Evolutionary conservation across 2,329 filamentous ascomycete genomes (phyloP).

Genomic region (Scedosporium boydii): DNA sequence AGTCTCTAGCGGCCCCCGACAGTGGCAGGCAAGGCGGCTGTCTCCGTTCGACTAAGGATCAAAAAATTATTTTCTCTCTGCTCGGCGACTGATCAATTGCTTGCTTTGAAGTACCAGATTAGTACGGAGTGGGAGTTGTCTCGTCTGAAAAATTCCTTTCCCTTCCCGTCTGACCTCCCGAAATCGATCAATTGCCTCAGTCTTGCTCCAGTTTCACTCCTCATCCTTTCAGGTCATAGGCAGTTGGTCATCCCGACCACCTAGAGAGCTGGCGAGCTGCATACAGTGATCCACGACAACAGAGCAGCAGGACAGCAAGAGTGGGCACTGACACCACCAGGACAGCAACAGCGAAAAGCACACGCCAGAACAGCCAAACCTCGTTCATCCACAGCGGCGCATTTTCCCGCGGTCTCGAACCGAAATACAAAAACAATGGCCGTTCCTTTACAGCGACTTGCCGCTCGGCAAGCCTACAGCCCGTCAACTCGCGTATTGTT

Average conservation of each 20-base stretch:
- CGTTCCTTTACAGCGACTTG: constrained; percentile 3
- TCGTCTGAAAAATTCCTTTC: background rate
- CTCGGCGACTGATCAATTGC: background rate
- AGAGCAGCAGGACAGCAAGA: too few relatives aligned
- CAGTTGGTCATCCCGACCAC: background rate
- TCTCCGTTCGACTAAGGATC: too few relatives aligned
- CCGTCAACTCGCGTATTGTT: background rate
- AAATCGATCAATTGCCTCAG: background rate
- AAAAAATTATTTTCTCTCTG: background rate
- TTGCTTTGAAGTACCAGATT: background rate
- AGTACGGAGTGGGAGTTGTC: background rate
- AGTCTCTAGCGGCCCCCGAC: too few relatives aligned
- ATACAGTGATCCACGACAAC: background rate
- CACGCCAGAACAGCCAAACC: background rate
- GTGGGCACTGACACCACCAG: background rate
- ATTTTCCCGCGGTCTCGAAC: background rate
- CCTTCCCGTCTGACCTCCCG: background rate
- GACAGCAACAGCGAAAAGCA: background rate
- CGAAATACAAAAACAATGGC: constrained; percentile 1
- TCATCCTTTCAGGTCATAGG: background rate
- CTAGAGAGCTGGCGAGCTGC: background rate
- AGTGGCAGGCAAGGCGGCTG: too few relatives aligned
- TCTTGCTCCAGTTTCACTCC: background rate
- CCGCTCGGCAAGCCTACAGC: background rate
- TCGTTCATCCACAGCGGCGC: background rate